A percentile compares a stretch with the other conserved stretches of the same genome.
phyloP scores from a whole-genome alignment of 306 rosid genomes.

The Canavalia gladiata region DNA sequence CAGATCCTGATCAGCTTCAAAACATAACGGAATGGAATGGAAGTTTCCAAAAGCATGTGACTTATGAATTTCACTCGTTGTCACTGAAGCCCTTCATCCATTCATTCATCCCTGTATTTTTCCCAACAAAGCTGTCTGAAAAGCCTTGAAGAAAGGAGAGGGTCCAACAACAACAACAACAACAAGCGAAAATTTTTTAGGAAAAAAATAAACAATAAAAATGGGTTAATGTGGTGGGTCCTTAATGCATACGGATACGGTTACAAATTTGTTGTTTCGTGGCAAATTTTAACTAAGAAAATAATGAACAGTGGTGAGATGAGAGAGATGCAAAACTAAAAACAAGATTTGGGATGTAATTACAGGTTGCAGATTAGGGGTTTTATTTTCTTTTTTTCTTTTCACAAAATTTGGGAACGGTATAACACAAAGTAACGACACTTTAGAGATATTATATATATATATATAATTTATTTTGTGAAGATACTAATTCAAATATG shows the following conservation, averaged over 20 bases:
- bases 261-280: constrained; percentile 66
- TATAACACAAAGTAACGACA: neutral
- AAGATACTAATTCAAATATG: neutral
- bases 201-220: constrained; percentile 30
- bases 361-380: neutral
- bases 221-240: constrained; percentile 60
- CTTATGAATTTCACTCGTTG: constrained; percentile 44
- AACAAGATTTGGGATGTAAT: neutral
- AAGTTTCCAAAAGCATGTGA: constrained; percentile 49
- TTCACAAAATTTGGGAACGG: neutral
- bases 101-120: constrained; percentile 50
- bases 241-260: constrained; percentile 52
- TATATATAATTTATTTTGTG: neutral
- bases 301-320: neutral
- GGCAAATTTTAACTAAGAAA: constrained; percentile 46
- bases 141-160: constrained; percentile 58
- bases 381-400: neutral
- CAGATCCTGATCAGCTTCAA: constrained; percentile 71
- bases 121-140: constrained; percentile 62
- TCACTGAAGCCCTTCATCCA: constrained; percentile 50
- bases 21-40: constrained; percentile 55
- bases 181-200: neutral
- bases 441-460: neutral
- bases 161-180: constrained; percentile 44
- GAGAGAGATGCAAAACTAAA: neutral